Conservation (phyloP, 1,284 basidiomycete species). For the Phellinidium pouzarii region DNA sequence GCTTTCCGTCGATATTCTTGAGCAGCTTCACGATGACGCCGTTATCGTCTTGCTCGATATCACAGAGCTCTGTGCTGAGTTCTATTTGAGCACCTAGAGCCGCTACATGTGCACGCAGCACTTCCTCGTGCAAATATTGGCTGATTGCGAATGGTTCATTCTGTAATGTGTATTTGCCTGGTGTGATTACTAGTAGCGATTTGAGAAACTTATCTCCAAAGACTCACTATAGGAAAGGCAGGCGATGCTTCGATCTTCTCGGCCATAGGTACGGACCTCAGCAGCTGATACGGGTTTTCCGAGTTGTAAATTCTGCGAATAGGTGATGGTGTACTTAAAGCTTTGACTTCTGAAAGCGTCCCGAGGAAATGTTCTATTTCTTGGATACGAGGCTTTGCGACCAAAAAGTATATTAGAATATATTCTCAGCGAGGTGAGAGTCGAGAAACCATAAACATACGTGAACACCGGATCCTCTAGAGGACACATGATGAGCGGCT, state of each 20-base stretch:
- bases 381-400: slow-evolving; percentile 13
- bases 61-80: slow-evolving; percentile 9
- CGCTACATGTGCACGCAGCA: slow-evolving; percentile 9
- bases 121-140: slow-evolving; percentile 9
- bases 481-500: not conserved
- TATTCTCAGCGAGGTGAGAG: not conserved
- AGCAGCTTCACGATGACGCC: slow-evolving; percentile 1
- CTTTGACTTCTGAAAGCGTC: not conserved
- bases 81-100: slow-evolving; percentile 11
- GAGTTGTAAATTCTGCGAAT: slow-evolving; percentile 3
- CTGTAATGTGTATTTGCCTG: not conserved
- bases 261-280: not conserved
- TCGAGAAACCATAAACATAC: not conserved
- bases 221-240: slow-evolving; percentile 13
- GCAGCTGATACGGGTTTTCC: not conserved
- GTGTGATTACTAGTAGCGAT: not conserved
- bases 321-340: not conserved
- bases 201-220: not conserved
- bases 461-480: slow-evolving; percentile 9
- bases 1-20: slow-evolving; percentile 1
- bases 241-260: slow-evolving; percentile 7
- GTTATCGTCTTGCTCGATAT: slow-evolving; percentile 10
- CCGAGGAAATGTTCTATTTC: slow-evolving; percentile 18
- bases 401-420: not conserved
- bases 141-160: not conserved